Percentiles rank a stretch among this genome's conserved stretches.
phyloP scores from a whole-genome alignment of 176 grass and related monocot species.

The Eremochloa ophiuroides region DNA sequence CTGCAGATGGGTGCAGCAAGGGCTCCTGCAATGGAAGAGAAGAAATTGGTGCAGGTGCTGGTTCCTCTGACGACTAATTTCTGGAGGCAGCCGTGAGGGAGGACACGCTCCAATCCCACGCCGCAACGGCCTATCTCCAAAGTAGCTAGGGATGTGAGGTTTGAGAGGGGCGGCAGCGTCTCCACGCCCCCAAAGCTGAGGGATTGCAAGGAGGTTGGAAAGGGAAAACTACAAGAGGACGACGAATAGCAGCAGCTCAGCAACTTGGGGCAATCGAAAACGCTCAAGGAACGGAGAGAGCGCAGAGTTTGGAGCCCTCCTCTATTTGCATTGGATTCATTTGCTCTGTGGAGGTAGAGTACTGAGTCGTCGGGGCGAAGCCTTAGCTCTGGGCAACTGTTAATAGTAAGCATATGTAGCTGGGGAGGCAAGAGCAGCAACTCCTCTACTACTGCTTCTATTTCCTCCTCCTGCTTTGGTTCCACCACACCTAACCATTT shows the following conservation, averaged over 20 bases:
- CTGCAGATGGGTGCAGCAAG: no score
- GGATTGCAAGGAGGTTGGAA: not conserved
- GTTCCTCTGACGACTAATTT: rapidly evolving
- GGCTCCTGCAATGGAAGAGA: not conserved
- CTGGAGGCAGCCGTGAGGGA: not conserved
- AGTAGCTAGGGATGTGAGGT: not conserved
- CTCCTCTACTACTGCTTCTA: not conserved
- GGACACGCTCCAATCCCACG: not conserved
- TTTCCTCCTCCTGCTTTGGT: not conserved
- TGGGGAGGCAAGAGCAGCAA: not conserved
- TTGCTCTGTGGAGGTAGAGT: no score
- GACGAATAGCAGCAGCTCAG: not conserved
- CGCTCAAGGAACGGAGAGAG: rapidly evolving
- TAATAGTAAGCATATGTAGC: rapidly evolving
- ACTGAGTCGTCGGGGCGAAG: rapidly evolving
- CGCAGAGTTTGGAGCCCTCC: not conserved
- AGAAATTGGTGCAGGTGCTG: not conserved
- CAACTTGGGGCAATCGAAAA: rapidly evolving
- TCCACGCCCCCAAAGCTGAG: rapidly evolving
- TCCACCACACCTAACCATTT: not conserved
- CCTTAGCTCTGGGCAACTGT: rapidly evolving
- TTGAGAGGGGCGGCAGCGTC: not conserved
- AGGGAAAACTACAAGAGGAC: not conserved
- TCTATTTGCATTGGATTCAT: no score
- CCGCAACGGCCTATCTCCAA: no score